These are phyloP conservation scores for Suillus subluteus DNA, from an alignment of 768 basidiomycete genomes.

Conservation along the genomic window DNA sequence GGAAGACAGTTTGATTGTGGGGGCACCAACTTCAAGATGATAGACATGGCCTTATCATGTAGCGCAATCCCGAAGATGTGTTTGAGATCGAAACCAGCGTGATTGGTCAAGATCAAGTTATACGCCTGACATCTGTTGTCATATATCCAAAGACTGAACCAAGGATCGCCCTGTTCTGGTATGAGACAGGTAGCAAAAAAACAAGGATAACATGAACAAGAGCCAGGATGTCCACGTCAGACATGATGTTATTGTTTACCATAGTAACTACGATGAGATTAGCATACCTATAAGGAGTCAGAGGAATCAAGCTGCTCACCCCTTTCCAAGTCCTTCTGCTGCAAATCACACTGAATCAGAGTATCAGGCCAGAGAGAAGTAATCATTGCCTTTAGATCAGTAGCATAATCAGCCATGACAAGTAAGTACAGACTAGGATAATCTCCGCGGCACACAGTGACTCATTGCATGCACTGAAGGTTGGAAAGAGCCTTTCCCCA, in stretches of 20 bases:
- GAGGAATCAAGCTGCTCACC: neutral
- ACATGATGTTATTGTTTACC: neutral
- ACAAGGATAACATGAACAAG: neutral
- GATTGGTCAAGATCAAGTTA: neutral
- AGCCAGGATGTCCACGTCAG: neutral
- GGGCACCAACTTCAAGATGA: neutral
- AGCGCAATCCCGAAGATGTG: neutral
- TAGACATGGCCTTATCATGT: neutral
- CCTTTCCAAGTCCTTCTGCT: neutral
- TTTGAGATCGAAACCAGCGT: neutral
- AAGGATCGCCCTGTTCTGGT: neutral
- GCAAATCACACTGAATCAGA: neutral
- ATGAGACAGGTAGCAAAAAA: neutral
- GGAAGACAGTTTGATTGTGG: neutral
- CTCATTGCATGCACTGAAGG: neutral
- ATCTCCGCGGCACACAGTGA: neutral
- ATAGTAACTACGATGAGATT: neutral
- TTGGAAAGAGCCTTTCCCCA: neutral
- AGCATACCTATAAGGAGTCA: neutral
- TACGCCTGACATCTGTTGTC: neutral
- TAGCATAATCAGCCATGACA: neutral
- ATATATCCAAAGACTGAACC: neutral
- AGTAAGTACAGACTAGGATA: neutral
- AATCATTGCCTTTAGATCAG: neutral
- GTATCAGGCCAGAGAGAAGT: neutral